Conservation (phyloP, 139 green algal genomes). For the Chlamydomonas schloesseri region DNA sequence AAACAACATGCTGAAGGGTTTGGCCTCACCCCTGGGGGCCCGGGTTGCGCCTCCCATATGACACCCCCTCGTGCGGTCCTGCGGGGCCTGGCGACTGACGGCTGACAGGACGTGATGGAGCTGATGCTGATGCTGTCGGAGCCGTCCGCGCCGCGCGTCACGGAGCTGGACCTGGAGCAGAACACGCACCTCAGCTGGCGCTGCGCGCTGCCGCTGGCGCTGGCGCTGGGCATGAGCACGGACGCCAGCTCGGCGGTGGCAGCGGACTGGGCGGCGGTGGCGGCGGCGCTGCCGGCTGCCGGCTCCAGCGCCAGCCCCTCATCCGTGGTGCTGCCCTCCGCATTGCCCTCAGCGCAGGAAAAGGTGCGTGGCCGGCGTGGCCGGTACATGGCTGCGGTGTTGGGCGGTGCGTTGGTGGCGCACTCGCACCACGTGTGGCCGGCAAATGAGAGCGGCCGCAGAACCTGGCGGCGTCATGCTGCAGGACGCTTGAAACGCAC, state of each 20-base stretch:
- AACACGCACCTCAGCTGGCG: conserved; percentile 39
- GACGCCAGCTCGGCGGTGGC: not conserved
- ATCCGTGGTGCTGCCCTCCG: not conserved
- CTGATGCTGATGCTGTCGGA: conserved; percentile 36
- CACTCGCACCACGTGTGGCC: no score
- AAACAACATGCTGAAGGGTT: no score
- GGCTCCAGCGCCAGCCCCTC: not conserved
- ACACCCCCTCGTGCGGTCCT: no score
- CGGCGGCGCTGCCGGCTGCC: not conserved
- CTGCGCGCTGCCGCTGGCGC: conserved; percentile 20
- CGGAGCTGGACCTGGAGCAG: conserved; percentile 11
- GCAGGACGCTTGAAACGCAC: no score
- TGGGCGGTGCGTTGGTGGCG: no score
- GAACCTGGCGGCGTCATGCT: no score
- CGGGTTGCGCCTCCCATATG: no score
- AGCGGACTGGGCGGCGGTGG: not conserved
- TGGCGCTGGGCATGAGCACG: conserved; percentile 14
- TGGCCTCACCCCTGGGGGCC: no score
- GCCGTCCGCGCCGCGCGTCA: conserved; percentile 37
- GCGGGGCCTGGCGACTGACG: no score
- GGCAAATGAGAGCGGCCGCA: no score
- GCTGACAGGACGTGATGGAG: conserved; percentile 39
- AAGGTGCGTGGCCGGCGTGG: not conserved
- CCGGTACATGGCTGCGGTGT: no score
- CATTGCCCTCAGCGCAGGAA: not conserved